phyloP scores from a whole-genome alignment of 192 early-diverging fungal species.

The Coemansia sp. region DNA sequence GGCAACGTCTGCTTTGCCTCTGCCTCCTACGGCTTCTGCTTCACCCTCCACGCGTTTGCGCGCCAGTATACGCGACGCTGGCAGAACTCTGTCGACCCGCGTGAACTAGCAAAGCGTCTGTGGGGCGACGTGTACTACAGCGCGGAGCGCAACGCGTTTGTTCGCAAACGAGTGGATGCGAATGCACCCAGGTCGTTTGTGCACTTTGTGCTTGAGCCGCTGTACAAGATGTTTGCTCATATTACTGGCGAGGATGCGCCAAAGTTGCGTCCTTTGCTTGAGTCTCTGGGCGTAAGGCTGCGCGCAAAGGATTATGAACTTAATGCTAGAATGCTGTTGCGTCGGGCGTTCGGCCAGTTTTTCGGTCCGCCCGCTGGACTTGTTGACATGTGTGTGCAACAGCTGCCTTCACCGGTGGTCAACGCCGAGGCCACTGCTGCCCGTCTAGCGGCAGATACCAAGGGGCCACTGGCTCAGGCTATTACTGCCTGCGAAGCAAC shows the following conservation, averaged over 20 bases:
- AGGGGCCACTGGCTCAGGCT: conserved; percentile 57
- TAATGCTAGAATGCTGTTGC: conserved; percentile 84
- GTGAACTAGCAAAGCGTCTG: conserved; percentile 84
- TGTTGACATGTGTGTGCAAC: conserved; percentile 82
- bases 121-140: conserved; percentile 98
- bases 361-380: conserved; percentile 87
- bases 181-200: conserved; percentile 78
- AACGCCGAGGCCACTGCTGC: conserved; percentile 65
- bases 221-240: conserved; percentile 92
- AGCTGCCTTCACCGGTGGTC: conserved; percentile 78
- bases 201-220: conserved; percentile 92
- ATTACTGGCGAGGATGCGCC: conserved; percentile 53
- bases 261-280: conserved; percentile 68
- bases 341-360: conserved; percentile 80
- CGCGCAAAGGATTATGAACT: conserved; percentile 72
- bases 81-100: conserved; percentile 53
- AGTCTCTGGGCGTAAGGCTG: conserved; percentile 76
- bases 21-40: conserved; percentile 88
- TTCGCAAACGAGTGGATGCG: conserved; percentile 58
- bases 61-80: conserved; percentile 82
- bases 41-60: conserved; percentile 89
- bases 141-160: conserved; percentile 73
- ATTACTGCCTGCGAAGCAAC: conserved; percentile 82
- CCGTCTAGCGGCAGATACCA: conserved; percentile 61
- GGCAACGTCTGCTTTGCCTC: conserved; percentile 97